A percentile compares a stretch with the other conserved stretches of the same genome.
phyloP scores from a whole-genome alignment of 1,284 basidiomycete genomes.

The Microbotryomycetes sp. region DNA sequence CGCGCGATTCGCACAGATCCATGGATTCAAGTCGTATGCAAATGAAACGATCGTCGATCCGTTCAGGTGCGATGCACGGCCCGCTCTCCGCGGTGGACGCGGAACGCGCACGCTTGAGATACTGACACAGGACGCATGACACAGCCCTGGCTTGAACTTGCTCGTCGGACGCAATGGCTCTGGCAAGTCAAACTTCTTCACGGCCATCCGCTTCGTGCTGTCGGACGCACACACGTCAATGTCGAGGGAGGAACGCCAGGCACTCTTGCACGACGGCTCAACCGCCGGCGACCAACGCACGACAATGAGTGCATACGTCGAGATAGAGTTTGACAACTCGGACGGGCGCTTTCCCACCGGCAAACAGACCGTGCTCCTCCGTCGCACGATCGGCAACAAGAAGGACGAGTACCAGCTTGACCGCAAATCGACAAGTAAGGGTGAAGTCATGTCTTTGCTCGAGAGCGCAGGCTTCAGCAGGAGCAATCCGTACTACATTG shows the following conservation, averaged over 20 bases:
- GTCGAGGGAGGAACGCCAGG: slow-evolving; percentile 84
- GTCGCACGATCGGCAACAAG: slow-evolving; percentile 92
- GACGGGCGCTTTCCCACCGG: slow-evolving; percentile 45
- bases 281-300: slow-evolving; percentile 56
- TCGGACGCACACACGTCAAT: slow-evolving; percentile 96
- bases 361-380: slow-evolving; percentile 71
- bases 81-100: slow-evolving; percentile 7
- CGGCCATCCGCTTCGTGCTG: slow-evolving; percentile 74
- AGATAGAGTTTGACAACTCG: slow-evolving; percentile 42
- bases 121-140: not conserved
- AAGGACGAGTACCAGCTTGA: slow-evolving; percentile 99
- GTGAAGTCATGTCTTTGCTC: slow-evolving; percentile 91
- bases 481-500: slow-evolving; percentile 98
- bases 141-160: slow-evolving; percentile 81
- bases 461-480: slow-evolving; percentile 95
- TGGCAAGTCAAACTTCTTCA: slow-evolving; percentile 93
- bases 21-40: slow-evolving; percentile 93
- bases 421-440: slow-evolving; percentile 89
- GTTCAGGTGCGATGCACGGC: slow-evolving; percentile 40
- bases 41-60: slow-evolving; percentile 52
- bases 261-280: slow-evolving; percentile 86
- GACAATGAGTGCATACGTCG: slow-evolving; percentile 87
- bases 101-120: not conserved
- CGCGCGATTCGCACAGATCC: slow-evolving; percentile 51
- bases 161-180: slow-evolving; percentile 92